These are phyloP conservation scores for Trichoderma erinaceum DNA, from an alignment of 495 filamentous ascomycete species.

Conservation along the genomic window DNA sequence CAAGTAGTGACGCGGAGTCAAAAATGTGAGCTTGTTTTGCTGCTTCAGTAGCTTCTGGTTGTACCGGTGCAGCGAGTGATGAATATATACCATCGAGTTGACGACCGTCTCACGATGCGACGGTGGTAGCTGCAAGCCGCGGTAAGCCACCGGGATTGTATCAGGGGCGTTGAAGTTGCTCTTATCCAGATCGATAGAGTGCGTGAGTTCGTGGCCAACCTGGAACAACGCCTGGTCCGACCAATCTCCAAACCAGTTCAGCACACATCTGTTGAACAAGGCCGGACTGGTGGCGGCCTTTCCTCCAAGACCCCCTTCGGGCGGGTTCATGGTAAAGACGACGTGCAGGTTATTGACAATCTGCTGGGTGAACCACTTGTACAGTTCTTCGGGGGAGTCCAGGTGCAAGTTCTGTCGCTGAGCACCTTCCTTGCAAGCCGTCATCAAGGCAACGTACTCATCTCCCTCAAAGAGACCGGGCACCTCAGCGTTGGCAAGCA, in stretches of 20 bases:
- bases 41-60: slow-evolving; percentile 85
- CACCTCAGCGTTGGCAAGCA: slow-evolving; percentile 96
- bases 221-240: slow-evolving; percentile 98
- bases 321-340: slow-evolving; percentile 99
- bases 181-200: slow-evolving; percentile 89
- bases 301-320: slow-evolving; percentile 86
- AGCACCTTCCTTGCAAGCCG: slow-evolving; percentile 94
- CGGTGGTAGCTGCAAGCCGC: slow-evolving; percentile 74
- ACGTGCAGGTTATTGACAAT: slow-evolving; percentile 99
- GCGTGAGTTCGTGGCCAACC: slow-evolving; percentile 90
- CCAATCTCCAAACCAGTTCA: slow-evolving; percentile 99
- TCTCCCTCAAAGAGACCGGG: slow-evolving; percentile 97
- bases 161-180: slow-evolving; percentile 81
- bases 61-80: slow-evolving; percentile 86
- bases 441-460: slow-evolving; percentile 93
- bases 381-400: slow-evolving; percentile 95
- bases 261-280: slow-evolving; percentile 96
- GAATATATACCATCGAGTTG: slow-evolving; percentile 98
- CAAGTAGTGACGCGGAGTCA: slow-evolving; percentile 93
- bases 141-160: slow-evolving; percentile 84
- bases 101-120: slow-evolving; percentile 85
- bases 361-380: slow-evolving; percentile 99
- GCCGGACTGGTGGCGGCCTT: slow-evolving; percentile 97
- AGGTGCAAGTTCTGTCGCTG: slow-evolving; percentile 91
- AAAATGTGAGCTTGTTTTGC: slow-evolving; percentile 81